Conservation (phyloP, 768 basidiomycete genomes). For the Podaxis carcinomalis region DNA sequence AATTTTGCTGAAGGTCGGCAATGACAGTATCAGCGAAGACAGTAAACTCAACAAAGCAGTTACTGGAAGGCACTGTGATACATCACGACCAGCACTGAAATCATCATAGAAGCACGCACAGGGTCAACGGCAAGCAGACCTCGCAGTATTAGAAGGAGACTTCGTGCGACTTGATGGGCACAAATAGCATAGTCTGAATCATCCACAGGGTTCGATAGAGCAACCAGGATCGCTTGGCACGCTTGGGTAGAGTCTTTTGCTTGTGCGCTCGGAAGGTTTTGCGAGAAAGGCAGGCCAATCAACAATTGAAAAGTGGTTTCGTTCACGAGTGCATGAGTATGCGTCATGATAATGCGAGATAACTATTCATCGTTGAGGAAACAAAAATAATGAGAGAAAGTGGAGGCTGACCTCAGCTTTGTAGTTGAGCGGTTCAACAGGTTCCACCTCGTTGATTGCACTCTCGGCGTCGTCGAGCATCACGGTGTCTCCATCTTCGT, state of each 20-base stretch:
- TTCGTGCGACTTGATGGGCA: conserved; percentile 26
- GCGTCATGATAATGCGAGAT: conserved; percentile 56
- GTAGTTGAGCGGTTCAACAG: conserved; percentile 44
- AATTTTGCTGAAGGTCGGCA: conserved; percentile 30
- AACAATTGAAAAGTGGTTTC: conserved; percentile 52
- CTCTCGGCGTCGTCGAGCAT: conserved; percentile 29
- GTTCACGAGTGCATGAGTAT: conserved; percentile 34
- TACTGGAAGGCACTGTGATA: conserved; percentile 38
- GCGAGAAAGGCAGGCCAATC: conserved; percentile 28
- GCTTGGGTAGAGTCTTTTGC: conserved; percentile 32
- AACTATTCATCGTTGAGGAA: conserved; percentile 34
- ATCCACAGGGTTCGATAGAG: conserved; percentile 33
- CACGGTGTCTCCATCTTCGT: conserved; percentile 29
- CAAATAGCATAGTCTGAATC: conserved; percentile 29
- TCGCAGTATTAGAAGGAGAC: conserved; percentile 35
- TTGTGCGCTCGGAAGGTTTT: conserved; percentile 7
- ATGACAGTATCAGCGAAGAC: conserved; percentile 40
- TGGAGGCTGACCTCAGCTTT: conserved; percentile 44
- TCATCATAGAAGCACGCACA: conserved; percentile 28
- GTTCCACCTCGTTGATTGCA: conserved; percentile 28
- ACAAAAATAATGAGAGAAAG: neutral
- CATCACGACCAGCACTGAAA: conserved; percentile 8
- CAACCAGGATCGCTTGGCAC: conserved; percentile 41
- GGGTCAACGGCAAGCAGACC: conserved; percentile 31
- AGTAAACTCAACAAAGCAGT: conserved; percentile 52